A percentile compares a stretch with the other conserved stretches of the same genome.
Conservation (phyloP, 2,329 filamentous ascomycete genomes). For the Thelonectria discophora region DNA sequence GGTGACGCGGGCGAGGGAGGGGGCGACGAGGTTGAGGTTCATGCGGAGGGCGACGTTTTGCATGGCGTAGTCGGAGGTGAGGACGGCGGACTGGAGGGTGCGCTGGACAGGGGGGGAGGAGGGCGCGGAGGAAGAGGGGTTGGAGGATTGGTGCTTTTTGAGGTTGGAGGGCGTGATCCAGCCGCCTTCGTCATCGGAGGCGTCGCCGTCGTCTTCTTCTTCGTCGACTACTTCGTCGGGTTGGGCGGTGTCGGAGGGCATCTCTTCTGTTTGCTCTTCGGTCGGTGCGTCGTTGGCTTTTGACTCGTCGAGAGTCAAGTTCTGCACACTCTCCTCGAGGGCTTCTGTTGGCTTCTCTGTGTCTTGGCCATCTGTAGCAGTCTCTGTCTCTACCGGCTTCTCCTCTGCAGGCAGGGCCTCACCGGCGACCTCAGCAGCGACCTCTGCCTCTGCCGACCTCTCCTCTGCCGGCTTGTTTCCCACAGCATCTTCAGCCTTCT, state of each 20-base stretch:
- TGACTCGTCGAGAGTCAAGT: conserved; percentile 35
- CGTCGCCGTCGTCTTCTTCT: conserved; percentile 56
- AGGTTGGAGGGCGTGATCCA: conserved; percentile 98
- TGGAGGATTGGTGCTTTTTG: conserved; percentile 80
- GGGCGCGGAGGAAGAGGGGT: conserved; percentile 56
- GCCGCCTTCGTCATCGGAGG: conserved; percentile 69
- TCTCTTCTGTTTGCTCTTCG: conserved; percentile 14
- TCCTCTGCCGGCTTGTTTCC: too few species aligned
- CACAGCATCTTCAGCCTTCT: too few species aligned
- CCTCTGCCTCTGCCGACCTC: background rate
- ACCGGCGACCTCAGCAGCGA: conserved; percentile 14
- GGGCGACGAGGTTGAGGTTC: conserved; percentile 88
- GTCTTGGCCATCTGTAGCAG: conserved; percentile 18
- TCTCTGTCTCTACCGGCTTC: conserved; percentile 20
- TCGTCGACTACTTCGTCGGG: conserved; percentile 48
- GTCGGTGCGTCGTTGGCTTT: conserved; percentile 21
- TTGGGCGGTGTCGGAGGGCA: conserved; percentile 7
- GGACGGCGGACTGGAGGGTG: conserved; percentile 84
- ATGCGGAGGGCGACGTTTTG: conserved; percentile 96
- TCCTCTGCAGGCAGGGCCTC: conserved; percentile 13
- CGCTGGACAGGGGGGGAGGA: conserved; percentile 63
- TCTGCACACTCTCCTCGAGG: conserved; percentile 33
- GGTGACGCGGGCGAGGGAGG: conserved; percentile 80
- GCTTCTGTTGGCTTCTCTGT: conserved; percentile 3
- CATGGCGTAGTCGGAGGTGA: conserved; percentile 97